phyloP scores from a whole-genome alignment of 192 early-diverging fungal species.

The Helicostylum pulchrum region DNA sequence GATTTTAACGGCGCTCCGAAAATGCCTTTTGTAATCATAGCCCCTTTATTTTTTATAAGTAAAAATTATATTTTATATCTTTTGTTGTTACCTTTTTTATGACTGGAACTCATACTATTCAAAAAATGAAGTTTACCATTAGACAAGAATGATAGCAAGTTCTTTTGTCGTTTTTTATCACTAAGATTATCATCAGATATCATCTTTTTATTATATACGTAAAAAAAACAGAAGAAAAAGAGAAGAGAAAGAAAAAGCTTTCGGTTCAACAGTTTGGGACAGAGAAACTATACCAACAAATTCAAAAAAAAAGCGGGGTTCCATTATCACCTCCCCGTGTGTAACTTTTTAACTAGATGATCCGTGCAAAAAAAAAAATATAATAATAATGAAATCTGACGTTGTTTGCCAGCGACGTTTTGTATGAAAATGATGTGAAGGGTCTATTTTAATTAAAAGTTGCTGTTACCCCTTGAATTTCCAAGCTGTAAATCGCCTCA shows the following conservation, averaged over 20 bases:
- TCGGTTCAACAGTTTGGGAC: neutral
- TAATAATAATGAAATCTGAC: no score
- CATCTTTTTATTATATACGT: slow-evolving; percentile 7
- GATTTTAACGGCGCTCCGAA: slow-evolving; percentile 33
- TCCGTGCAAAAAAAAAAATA: no score
- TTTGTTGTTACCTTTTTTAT: slow-evolving; percentile 1
- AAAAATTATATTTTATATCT: no score
- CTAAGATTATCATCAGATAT: slow-evolving; percentile 1
- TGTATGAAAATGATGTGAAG: no score
- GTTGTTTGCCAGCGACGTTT: no score
- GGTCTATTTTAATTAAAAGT: no score
- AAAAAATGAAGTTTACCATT: slow-evolving; percentile 17
- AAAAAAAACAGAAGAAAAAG: slow-evolving; percentile 2
- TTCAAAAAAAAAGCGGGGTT: no score
- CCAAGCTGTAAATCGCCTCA: no score
- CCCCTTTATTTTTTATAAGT: neutral
- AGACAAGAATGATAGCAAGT: slow-evolving; percentile 20
- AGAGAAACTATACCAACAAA: no score
- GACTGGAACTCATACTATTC: slow-evolving; percentile 2
- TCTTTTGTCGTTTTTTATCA: slow-evolving; percentile 17
- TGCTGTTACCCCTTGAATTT: no score
- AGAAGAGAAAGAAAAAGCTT: neutral
- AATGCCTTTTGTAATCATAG: slow-evolving; percentile 16
- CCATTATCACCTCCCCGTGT: no score
- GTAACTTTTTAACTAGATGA: no score